Evolutionary conservation across 352 stramenopile genomes (phyloP).

Genomic region (Pythium scleroteichum): DNA sequence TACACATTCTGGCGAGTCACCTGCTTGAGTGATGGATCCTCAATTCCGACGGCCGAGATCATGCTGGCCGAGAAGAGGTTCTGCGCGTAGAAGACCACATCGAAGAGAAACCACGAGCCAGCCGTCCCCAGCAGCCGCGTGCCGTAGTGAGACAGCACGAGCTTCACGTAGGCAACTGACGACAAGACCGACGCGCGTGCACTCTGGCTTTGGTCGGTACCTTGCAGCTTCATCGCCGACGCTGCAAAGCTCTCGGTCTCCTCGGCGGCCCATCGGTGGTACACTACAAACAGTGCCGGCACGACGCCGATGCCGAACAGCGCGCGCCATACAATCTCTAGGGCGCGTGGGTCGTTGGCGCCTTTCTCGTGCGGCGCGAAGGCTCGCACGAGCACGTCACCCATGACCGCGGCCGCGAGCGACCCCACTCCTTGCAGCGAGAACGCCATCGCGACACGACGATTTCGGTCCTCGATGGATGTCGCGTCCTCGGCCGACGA

Average conservation of each 20-base stretch:
- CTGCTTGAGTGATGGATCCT: conserved; percentile 46
- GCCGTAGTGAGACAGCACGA: conserved; percentile 58
- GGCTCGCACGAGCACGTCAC: conserved; percentile 58
- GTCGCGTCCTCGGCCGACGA: conserved; percentile 61
- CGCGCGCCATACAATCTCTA: conserved; percentile 66
- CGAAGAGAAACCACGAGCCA: conserved; percentile 85
- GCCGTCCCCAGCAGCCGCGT: conserved; percentile 61
- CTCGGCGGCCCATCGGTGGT: conserved; percentile 60
- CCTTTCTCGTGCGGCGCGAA: conserved; percentile 41
- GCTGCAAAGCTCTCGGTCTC: conserved; percentile 53
- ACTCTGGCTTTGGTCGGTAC: background rate
- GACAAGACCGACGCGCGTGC: background rate
- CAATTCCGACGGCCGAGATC: conserved; percentile 54
- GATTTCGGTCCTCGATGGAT: conserved; percentile 44
- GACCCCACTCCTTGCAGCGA: conserved; percentile 63
- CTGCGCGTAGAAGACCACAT: conserved; percentile 83
- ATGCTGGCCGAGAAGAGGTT: conserved; percentile 81
- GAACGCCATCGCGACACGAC: conserved; percentile 54
- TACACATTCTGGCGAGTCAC: conserved; percentile 63
- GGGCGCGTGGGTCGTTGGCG: conserved; percentile 36
- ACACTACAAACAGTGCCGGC: conserved; percentile 61
- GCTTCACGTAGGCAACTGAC: conserved; percentile 15
- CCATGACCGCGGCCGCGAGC: conserved; percentile 54
- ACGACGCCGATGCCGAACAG: conserved; percentile 67
- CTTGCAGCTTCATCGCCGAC: conserved; percentile 18